Conservation (phyloP, 2,329 filamentous ascomycete species). For the Drechslerella stenobrocha region DNA sequence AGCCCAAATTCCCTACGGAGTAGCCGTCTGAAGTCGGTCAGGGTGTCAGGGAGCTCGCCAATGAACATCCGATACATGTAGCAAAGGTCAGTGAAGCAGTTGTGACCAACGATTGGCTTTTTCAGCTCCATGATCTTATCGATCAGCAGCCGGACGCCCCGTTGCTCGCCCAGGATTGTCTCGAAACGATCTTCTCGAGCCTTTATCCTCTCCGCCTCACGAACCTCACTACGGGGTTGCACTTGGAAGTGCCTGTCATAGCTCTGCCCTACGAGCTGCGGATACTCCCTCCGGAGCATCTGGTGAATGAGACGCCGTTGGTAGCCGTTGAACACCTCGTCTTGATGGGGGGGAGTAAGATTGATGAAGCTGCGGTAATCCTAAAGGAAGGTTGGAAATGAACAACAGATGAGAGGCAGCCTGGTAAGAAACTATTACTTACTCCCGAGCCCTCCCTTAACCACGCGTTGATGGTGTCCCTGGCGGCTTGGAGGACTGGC, state of each 20-base stretch:
- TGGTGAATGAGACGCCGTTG: constrained; percentile 70
- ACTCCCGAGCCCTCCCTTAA: constrained; percentile 3
- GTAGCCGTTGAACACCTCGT: constrained; percentile 60
- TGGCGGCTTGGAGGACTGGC: constrained; percentile 13
- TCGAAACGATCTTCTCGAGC: constrained; percentile 50
- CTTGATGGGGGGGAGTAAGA: constrained; percentile 40
- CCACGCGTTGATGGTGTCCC: constrained; percentile 16
- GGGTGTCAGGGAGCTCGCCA: constrained; percentile 61
- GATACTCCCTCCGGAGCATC: constrained; percentile 66
- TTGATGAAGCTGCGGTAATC: constrained; percentile 17
- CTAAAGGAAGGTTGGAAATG: constrained; percentile 6
- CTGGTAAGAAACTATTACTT: constrained; percentile 9
- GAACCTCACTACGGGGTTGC: constrained; percentile 57
- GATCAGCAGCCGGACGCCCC: constrained; percentile 50
- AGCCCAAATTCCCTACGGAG: constrained; percentile 60
- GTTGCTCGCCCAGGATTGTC: constrained; percentile 44
- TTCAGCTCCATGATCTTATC: constrained; percentile 53
- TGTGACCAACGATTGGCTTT: constrained; percentile 65
- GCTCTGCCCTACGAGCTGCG: constrained; percentile 57
- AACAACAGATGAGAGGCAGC: neutral
- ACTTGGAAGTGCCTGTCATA: constrained; percentile 52
- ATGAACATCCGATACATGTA: constrained; percentile 69
- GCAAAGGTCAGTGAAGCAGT: constrained; percentile 67
- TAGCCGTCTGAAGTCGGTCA: constrained; percentile 61
- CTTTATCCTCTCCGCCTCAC: constrained; percentile 56